These are phyloP conservation scores for Dinochytrium kinnereticum DNA, from an alignment of 371 early-diverging fungal species.

Conservation along the genomic window DNA sequence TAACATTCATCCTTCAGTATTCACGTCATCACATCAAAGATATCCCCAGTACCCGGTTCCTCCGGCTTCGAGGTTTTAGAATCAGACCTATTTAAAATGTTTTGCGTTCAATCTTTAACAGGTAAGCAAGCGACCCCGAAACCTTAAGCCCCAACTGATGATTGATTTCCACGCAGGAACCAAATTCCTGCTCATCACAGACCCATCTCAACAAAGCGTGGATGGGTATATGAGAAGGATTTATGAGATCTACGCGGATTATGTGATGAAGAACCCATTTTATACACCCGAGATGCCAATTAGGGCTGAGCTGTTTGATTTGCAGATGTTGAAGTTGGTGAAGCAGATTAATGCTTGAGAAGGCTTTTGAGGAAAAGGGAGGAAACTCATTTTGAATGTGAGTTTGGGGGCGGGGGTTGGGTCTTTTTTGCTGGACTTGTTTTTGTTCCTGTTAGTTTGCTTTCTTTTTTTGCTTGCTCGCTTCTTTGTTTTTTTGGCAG, in stretches of 20 bases:
- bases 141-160: too few species aligned
- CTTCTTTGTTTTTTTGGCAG: too few species aligned
- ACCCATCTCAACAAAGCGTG: constrained; percentile 73
- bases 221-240: constrained; percentile 75
- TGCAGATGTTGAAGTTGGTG: constrained; percentile 74
- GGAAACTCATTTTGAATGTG: too few species aligned
- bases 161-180: too few species aligned
- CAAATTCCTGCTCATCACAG: constrained; percentile 90
- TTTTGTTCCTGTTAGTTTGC: too few species aligned
- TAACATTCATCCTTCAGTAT: constrained; percentile 61
- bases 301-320: constrained; percentile 93
- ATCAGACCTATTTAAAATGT: constrained; percentile 85
- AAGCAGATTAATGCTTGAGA: constrained; percentile 37
- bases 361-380: too few species aligned
- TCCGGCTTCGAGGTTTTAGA: constrained; percentile 92
- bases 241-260: constrained; percentile 93
- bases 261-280: constrained; percentile 98
- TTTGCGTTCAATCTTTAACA: constrained; percentile 92
- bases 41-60: constrained; percentile 80
- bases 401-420: too few species aligned
- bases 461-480: too few species aligned
- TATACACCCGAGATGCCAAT: constrained; percentile 99
- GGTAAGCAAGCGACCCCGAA: constrained; percentile 61
- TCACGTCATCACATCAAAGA: constrained; percentile 93
- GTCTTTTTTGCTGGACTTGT: too few species aligned